These are phyloP conservation scores for Suillus hirtellus DNA, from an alignment of 768 basidiomycete species.

Conservation along the genomic window DNA sequence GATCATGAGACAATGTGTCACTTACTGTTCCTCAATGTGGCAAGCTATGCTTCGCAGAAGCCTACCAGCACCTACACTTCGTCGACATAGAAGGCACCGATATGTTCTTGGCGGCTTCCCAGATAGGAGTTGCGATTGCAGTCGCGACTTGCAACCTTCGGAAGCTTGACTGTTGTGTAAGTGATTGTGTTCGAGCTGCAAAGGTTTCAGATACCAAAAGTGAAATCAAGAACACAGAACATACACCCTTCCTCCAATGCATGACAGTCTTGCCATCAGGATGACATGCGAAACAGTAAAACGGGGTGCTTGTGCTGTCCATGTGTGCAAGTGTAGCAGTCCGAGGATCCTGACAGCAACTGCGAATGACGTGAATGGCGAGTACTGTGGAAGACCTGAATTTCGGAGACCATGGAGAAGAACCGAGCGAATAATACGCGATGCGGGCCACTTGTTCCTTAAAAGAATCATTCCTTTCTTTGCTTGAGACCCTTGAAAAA, in stretches of 20 bases:
- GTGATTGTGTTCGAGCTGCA: conserved; percentile 8
- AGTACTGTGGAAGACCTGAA: conserved; percentile 6
- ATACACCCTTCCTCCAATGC: conserved; percentile 9
- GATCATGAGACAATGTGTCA: neutral
- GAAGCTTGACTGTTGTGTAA: neutral
- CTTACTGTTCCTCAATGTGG: conserved; percentile 9
- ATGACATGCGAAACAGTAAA: conserved; percentile 1
- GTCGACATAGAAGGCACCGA: conserved; percentile 6
- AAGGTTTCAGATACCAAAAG: neutral
- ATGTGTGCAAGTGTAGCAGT: conserved; percentile 27
- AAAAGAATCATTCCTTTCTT: neutral
- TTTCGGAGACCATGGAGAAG: conserved; percentile 8
- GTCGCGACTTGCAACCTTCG: neutral
- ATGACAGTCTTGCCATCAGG: conserved; percentile 5
- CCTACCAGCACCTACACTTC: conserved; percentile 1
- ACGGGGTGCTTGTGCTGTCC: conserved; percentile 16
- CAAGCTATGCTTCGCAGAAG: conserved; percentile 2
- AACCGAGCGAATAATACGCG: conserved; percentile 1
- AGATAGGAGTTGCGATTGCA: neutral
- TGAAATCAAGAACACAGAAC: neutral
- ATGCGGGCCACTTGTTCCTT: neutral
- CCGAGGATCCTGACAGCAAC: conserved; percentile 20
- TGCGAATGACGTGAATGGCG: conserved; percentile 5
- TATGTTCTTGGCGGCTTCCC: neutral
- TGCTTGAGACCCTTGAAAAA: neutral